Evolutionary conservation across 2,329 filamentous ascomycete species (phyloP).

Genomic region (Cadophora gregata): DNA sequence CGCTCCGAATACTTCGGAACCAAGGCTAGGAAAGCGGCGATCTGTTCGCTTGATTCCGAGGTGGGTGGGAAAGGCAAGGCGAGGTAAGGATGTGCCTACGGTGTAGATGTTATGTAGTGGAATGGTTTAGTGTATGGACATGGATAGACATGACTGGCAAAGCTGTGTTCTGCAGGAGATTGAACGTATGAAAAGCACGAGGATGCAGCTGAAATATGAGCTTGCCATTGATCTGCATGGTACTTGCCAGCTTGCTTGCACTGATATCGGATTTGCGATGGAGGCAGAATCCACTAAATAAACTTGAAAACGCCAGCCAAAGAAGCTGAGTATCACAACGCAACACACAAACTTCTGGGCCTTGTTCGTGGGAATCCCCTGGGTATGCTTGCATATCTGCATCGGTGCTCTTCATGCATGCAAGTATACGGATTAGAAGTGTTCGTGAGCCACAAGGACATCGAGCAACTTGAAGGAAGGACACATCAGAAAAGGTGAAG

Average conservation of each 20-base stretch:
- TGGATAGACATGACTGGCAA: background rate
- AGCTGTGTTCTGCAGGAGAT: too few species aligned
- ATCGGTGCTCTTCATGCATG: background rate
- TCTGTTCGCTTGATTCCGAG: background rate
- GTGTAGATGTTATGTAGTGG: background rate
- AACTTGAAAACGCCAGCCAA: background rate
- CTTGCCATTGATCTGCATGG: background rate
- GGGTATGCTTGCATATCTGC: background rate
- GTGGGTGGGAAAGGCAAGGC: background rate
- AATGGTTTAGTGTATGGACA: background rate
- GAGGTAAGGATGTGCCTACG: background rate
- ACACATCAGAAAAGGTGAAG: background rate
- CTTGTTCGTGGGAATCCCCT: background rate
- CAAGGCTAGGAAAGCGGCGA: background rate
- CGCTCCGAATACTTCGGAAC: constrained; percentile 4
- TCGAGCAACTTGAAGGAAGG: background rate
- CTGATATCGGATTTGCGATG: background rate
- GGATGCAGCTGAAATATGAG: background rate
- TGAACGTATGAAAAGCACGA: background rate
- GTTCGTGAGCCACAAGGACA: constrained; percentile 7
- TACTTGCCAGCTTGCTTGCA: too few species aligned
- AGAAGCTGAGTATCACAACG: background rate
- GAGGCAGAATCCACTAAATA: background rate
- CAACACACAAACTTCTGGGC: background rate
- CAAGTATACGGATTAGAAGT: background rate